Conservation (phyloP, 441 rosid genomes). For the Syzygium malaccense region DNA sequence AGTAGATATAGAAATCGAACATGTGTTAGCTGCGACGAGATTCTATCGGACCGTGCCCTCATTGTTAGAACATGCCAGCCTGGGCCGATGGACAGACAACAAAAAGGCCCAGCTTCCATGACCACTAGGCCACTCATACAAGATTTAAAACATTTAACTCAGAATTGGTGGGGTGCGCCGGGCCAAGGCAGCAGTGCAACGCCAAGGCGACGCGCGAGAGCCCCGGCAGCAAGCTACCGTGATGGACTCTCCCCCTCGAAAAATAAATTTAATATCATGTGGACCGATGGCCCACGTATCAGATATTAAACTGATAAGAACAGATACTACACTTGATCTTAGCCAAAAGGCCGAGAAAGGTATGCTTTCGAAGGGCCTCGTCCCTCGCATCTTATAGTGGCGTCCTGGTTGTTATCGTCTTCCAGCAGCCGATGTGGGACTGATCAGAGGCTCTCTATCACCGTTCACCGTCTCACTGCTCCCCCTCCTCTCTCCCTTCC, state of each 20-base stretch:
- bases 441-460: not conserved
- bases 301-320: constrained; percentile 7
- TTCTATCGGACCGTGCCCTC: too few species aligned
- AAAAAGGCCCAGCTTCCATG: too few species aligned
- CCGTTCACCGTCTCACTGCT: too few species aligned
- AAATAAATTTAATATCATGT: not conserved
- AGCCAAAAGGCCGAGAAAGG: constrained; percentile 11
- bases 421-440: not conserved
- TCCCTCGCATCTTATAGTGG: accelerated
- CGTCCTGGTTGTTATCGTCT: accelerated
- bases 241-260: accelerated
- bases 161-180: not conserved
- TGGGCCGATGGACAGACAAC: too few species aligned
- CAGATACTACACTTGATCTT: constrained; percentile 9
- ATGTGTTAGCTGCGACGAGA: too few species aligned
- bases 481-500: not conserved
- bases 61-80: too few species aligned
- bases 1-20: too few species aligned
- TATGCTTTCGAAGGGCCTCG: accelerated
- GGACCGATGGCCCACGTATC: not conserved
- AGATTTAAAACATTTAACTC: too few species aligned
- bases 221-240: not conserved
- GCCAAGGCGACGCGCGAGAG: not conserved
- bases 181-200: not conserved
- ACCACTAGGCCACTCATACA: too few species aligned